A percentile compares a stretch with the other conserved stretches of the same genome.
Evolutionary conservation across 73 alveolate genomes (phyloP).

Genomic region (Paramecium primaurelia): DNA sequence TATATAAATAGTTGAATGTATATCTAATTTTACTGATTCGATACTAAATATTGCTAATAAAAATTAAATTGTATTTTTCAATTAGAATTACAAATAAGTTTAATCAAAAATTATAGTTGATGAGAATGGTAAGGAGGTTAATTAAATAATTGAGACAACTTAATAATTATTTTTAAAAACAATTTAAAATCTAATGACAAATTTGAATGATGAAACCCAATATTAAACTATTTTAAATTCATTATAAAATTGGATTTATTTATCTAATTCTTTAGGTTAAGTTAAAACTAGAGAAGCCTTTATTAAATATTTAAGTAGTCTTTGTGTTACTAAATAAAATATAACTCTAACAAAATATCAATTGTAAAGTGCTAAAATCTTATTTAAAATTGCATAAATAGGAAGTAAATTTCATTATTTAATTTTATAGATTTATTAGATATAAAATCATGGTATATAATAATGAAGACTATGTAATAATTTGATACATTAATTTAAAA

Average conservation of each 20-base stretch:
- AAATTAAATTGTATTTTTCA: not conserved
- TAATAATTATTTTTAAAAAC: not conserved
- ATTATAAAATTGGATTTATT: constrained; percentile 2
- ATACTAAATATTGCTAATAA: not conserved
- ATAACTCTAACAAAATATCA: not conserved
- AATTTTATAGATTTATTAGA: not conserved
- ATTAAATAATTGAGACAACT: not conserved
- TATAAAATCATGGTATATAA: constrained; percentile 6
- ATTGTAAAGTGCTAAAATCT: not conserved
- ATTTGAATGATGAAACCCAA: not conserved
- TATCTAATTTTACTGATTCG: not conserved
- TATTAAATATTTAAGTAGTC: not conserved
- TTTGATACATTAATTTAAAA: not conserved
- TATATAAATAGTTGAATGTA: not conserved
- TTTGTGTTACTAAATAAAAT: not conserved
- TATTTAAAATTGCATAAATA: constrained; percentile 18
- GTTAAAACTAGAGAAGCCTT: not conserved
- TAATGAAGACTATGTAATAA: constrained; percentile 19
- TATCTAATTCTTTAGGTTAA: not conserved
- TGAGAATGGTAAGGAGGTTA: not conserved
- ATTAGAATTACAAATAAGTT: not conserved
- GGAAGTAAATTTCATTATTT: not conserved
- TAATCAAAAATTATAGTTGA: not conserved
- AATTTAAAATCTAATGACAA: not conserved
- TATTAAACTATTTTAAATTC: not conserved